Base-by-base conservation (phyloP, 495 filamentous ascomycete species). In the Letharia columbiana region DNA sequence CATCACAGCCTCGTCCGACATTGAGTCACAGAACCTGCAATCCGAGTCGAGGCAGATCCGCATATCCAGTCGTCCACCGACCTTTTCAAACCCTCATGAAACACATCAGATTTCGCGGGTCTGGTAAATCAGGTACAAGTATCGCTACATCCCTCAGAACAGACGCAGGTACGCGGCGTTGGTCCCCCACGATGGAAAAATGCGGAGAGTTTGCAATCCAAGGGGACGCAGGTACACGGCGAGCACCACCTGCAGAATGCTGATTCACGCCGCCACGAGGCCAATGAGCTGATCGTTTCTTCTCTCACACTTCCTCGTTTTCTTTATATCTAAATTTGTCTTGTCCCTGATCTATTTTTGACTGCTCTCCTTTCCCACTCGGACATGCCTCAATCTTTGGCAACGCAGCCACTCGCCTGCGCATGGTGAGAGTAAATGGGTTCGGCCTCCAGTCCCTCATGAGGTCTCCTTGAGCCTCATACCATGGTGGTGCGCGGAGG, bases 401-500 rank as follows among this genome's bases (percentile, higher is more conserved):
- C n/a, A 52, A 28, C 49, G 20, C 10, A 4, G 10, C 49, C n/a
- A 28, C 40, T 91, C 88, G 13, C 85, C 84, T 1, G 85, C 83
- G 20, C 82, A 83, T 2, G 86, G 84, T 35, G 87, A 39, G 86
- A 49, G 93, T 88, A 7, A 94, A 83, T 0, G 90, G 37, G 91
- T 89, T 90, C 10, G 92, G 33, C 90, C 92, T 23, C 89, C 91
- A 7, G 77, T 75, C 18, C 82, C 73, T 63, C 83, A 77, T 58
- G 79, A 80, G 3, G 75, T 74, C n/a, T 71, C 85, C 87, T 31
- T 84, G 84, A 5, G 89, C 84, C 49, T 95, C 76, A 17, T 72
- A 75, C 13, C 89, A 88, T 56, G 84, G 83, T 37, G 81, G 9
- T 13, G 49, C 49, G 11, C 4, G n/a, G 9, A 28, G 3, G 23